Conservation (phyloP, 495 filamentous ascomycete genomes). For the Parmelia sp. region DNA sequence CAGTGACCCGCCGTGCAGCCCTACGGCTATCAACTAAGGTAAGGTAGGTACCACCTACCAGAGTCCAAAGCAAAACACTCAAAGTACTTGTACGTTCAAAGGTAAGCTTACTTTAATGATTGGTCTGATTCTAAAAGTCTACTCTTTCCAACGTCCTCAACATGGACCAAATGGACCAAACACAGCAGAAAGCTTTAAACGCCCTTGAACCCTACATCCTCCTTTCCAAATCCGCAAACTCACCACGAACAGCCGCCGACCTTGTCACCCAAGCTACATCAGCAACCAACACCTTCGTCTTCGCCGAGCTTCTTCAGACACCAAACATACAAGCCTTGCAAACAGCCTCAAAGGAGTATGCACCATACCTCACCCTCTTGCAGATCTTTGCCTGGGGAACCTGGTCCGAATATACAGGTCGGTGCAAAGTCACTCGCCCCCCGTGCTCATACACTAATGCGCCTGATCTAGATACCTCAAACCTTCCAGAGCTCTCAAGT, state of each 20-base stretch:
- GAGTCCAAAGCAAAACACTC: too few relatives aligned
- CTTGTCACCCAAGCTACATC: slow-evolving; percentile 84
- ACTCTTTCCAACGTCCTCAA: neutral
- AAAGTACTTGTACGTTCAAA: too few relatives aligned
- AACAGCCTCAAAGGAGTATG: slow-evolving; percentile 44
- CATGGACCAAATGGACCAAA: slow-evolving; percentile 62
- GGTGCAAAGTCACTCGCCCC: slow-evolving; percentile 10
- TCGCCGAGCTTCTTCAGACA: slow-evolving; percentile 82
- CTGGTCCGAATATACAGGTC: slow-evolving; percentile 68
- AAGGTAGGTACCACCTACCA: too few relatives aligned
- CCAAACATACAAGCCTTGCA: slow-evolving; percentile 73
- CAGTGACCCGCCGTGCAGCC: too few relatives aligned
- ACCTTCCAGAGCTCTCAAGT: slow-evolving; percentile 64
- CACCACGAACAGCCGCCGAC: slow-evolving; percentile 76
- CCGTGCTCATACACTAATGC: neutral
- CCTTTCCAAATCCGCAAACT: slow-evolving; percentile 77
- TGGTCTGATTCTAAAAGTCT: neutral
- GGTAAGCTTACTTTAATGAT: neutral
- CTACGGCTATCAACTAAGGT: too few relatives aligned
- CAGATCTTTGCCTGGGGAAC: slow-evolving; percentile 93
- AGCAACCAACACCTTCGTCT: slow-evolving; percentile 82
- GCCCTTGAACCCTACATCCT: slow-evolving; percentile 84
- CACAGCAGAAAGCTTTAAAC: slow-evolving; percentile 66
- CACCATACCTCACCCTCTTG: slow-evolving; percentile 61
- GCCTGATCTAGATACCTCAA: slow-evolving; percentile 37